Base-by-base conservation (phyloP, 2,329 filamentous ascomycete species). In the Arthroderma sp. region DNA sequence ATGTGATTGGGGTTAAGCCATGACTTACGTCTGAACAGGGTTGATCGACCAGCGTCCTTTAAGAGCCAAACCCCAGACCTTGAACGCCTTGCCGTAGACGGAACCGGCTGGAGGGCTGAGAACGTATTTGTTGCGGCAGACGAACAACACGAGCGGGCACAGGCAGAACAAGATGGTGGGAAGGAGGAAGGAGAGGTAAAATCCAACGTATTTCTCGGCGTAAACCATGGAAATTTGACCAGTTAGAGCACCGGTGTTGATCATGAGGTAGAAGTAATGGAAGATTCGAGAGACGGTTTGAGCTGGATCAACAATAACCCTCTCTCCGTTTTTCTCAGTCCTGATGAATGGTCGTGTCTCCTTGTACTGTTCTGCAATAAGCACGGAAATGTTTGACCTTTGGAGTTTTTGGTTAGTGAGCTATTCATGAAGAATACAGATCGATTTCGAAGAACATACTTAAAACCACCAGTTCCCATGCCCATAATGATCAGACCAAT, bases 401-500 rank as follows among this genome's bases (percentile, higher is more conserved):
- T 29, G 6, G 6, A 15, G 10, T 1, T 22, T 6, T 4, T 9
- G 4, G 38, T 49, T 37, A 49, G 47, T 10, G 6, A 6, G 36
- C 4, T 33, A 10, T 9, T n/a, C 8, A 31, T 4, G 9, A 11
- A 11, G n/a, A 3, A 27, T 5, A 37, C 10, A 10, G 29, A 38
- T 5, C 22, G 5, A 3, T 37, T 15, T 7, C 27, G 38, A 11
- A 5, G 15, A 22, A 11, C 50, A 43, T 46, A 52, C 69, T 88
- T 89, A 74, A 88, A 86, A 56, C 84, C 82, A 50, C 83, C 83
- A 1, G 82, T 85, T 37, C 83, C 83, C 29, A 85, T 61, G n/a
- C 81, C 82, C 57, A 86, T 75, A 56, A 86, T 72, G 38, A 83
- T 62, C 51, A 83, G 70, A 27, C 77, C 76, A 29, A 78, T 63